Conservation (phyloP, 208 protist species). For the Acanthamoeba culbertsoni region DNA sequence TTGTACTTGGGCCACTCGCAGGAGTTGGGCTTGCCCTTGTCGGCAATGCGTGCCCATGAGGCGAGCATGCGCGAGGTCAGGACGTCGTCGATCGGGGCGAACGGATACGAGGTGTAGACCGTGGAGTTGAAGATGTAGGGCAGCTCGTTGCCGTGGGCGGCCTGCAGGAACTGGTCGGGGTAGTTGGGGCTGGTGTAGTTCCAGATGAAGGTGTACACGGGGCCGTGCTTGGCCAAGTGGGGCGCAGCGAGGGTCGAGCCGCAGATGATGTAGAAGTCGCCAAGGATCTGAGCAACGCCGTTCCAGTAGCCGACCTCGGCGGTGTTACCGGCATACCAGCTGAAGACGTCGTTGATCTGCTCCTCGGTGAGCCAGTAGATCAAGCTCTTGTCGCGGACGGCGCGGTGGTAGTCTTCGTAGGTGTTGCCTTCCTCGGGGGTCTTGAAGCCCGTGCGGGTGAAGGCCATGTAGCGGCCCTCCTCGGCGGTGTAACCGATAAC, state of each 20-base stretch:
- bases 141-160: slow-evolving; percentile 56
- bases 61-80: slow-evolving; percentile 21
- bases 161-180: too few relatives aligned
- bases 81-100: not conserved
- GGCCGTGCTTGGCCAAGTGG: not conserved
- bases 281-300: slow-evolving; percentile 56
- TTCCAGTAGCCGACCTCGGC: not conserved
- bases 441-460: slow-evolving; percentile 10
- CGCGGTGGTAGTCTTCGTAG: not conserved
- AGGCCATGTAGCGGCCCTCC: slow-evolving; percentile 62
- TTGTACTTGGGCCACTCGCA: not conserved
- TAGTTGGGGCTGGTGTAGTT: slow-evolving; percentile 58
- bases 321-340: not conserved
- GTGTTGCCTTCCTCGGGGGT: not conserved
- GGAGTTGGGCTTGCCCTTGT: not conserved
- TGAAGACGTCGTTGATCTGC: too few relatives aligned
- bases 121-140: slow-evolving; percentile 14
- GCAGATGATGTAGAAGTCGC: slow-evolving; percentile 61
- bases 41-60: slow-evolving; percentile 53
- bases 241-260: slow-evolving; percentile 14
- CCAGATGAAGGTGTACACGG: slow-evolving; percentile 9
- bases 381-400: too few relatives aligned
- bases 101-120: not conserved
- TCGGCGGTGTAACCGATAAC: slow-evolving; percentile 64
- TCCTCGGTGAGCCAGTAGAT: too few relatives aligned